Base-by-base conservation (phyloP, 2,329 filamentous ascomycete genomes). In the Lachnellula suecica region DNA sequence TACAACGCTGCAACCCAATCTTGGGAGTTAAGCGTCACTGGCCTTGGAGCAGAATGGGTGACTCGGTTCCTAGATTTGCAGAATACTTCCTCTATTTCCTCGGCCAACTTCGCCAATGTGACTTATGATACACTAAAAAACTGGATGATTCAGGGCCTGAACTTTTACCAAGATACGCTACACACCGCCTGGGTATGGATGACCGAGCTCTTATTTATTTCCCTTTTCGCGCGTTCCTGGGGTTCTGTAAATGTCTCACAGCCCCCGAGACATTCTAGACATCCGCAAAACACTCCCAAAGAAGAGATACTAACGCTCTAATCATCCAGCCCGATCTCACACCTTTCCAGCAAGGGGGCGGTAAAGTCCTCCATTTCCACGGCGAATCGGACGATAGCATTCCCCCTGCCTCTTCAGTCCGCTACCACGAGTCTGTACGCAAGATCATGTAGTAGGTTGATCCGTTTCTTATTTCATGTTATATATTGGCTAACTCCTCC, bases 311-410 rank as follows among this genome's bases (percentile, higher is more conserved):
- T n/a, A n/a, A n/a, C n/a, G n/a, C n/a, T n/a, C n/a, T n/a, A n/a
- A n/a, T n/a, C n/a, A n/a, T n/a, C n/a, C n/a, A n/a, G 22, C 76
- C 78, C 0, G 79, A 84, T 57, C 69, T 83, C 1, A 77, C 74
- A 0, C 57, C 68, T 8, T 82, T 82, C 70, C 68, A 76, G 27
- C 51, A 68, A 2, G 59, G 70, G 0, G 80, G 79, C 22, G 79
- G 78, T 47, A 84, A 84, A 65, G 66, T 84, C 4, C 67, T 84
- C 10, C 79, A 83, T 64, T 81, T 74, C 69, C 80, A 84, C 66
- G 80, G 79, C 47, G 79, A 83, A 65, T 76, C 74, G 1, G 81
- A 83, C 63, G 65, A 71, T 13, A 74, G 71, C 6, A 70, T 84
- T 54, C 79, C 79, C 1, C 64, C 80, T 1, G 78, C 71, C 4